phyloP scores from a whole-genome alignment of 2,329 filamentous ascomycete genomes.

The Exserohilum turcica region DNA sequence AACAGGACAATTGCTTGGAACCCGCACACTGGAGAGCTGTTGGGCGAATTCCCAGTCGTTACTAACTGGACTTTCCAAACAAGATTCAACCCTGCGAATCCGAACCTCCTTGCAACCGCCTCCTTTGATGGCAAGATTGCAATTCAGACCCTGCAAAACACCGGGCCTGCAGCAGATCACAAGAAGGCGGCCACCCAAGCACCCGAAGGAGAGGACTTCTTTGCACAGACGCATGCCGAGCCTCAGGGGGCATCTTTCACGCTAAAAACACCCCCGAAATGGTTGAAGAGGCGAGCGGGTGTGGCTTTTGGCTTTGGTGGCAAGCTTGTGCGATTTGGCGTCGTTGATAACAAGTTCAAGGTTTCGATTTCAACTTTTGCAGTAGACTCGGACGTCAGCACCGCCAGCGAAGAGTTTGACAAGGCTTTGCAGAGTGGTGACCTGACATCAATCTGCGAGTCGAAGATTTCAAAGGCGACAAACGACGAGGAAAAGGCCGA shows the following conservation, averaged over 20 bases:
- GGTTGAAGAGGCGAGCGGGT: constrained; percentile 83
- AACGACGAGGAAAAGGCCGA: constrained; percentile 93
- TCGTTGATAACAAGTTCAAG: constrained; percentile 73
- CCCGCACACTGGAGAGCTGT: constrained; percentile 82
- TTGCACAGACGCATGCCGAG: constrained; percentile 88
- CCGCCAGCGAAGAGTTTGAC: constrained; percentile 85
- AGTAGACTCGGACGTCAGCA: constrained; percentile 82
- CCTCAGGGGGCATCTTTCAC: constrained; percentile 91
- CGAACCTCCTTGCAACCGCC: constrained; percentile 88
- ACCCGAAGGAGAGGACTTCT: constrained; percentile 93
- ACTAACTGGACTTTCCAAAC: constrained; percentile 99
- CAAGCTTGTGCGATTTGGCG: constrained; percentile 78
- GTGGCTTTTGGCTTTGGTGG: constrained; percentile 96
- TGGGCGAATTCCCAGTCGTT: constrained; percentile 93
- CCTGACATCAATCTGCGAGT: constrained; percentile 76
- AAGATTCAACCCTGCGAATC: constrained; percentile 90
- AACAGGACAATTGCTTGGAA: constrained; percentile 97
- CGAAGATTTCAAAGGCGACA: constrained; percentile 73
- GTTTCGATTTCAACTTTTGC: constrained; percentile 86
- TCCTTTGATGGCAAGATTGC: constrained; percentile 97
- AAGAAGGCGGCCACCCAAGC: constrained; percentile 61
- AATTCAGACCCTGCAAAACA: constrained; percentile 92
- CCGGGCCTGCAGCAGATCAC: constrained; percentile 76
- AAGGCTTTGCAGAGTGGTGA: constrained; percentile 78
- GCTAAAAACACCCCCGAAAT: constrained; percentile 81